Percentiles rank a stretch among this genome's conserved stretches.
These are phyloP conservation scores for Lachancea fermentati DNA, from an alignment of 805 yeast species.

Conservation along the genomic window DNA sequence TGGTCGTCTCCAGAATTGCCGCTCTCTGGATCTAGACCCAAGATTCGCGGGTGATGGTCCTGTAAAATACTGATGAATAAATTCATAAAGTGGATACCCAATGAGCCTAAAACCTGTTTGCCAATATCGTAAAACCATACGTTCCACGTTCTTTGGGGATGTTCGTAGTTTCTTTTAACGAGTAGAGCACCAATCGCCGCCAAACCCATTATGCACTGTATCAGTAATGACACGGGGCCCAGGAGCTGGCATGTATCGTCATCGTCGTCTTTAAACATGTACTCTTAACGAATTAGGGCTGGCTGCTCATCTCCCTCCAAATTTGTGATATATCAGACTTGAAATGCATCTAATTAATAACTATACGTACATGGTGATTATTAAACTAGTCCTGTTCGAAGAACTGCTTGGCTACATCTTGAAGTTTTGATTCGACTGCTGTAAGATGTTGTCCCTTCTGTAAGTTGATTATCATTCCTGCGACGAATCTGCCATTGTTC, in stretches of 20 bases:
- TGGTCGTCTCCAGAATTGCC: conserved; percentile 41
- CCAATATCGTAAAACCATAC: conserved; percentile 88
- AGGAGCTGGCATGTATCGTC: conserved; percentile 49
- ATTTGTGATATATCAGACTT: no score
- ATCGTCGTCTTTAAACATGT: neutral
- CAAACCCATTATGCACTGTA: conserved; percentile 73
- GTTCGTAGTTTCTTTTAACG: conserved; percentile 70
- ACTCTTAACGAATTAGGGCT: no score
- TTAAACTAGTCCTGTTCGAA: conserved; percentile 3
- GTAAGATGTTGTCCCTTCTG: conserved; percentile 9
- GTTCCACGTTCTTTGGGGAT: conserved; percentile 81
- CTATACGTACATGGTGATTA: no score
- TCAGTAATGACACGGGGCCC: conserved; percentile 80
- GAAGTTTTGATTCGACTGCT: conserved; percentile 12
- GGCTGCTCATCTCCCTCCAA: no score
- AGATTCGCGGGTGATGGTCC: conserved; percentile 25
- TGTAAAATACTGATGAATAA: conserved; percentile 59
- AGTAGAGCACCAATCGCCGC: conserved; percentile 70
- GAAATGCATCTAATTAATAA: no score
- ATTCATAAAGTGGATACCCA: conserved; percentile 77
- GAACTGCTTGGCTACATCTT: conserved; percentile 8
- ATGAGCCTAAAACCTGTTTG: conserved; percentile 83
- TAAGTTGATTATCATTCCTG: conserved; percentile 21
- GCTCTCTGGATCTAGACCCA: conserved; percentile 3
- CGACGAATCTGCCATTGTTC: conserved; percentile 29